Base-by-base conservation (phyloP, 495 filamentous ascomycete genomes). In the Darksidea phi region DNA sequence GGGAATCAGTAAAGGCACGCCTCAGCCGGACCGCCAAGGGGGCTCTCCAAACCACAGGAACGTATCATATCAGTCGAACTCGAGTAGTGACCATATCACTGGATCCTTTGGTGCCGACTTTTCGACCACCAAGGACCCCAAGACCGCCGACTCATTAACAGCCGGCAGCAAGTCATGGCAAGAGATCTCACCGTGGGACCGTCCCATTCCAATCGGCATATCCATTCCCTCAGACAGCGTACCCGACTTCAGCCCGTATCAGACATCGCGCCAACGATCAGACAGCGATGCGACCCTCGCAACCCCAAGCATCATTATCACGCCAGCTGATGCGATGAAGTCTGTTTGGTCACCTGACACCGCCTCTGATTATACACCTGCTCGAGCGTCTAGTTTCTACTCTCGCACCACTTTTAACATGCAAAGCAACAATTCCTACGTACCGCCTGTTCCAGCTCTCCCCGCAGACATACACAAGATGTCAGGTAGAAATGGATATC, bases 151-250 rank as follows among this genome's bases (percentile, higher is more conserved):
- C 25, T 41, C 48, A 3, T 34, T 61, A 15, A 53, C 56, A 6
- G 47, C 66, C 38, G 56, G 47, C 11, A 57, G 21, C 38, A 52
- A 45, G 21, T 36, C 47, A 13, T 68, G 60, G 47, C 34, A 50
- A 18, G 88, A 86, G 38, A 54, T 96, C 2, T 93, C 90, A 5
- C 90, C 90, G 0, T 84, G 79, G 5, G 86, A 89, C 65, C 75
- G 87, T 24, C 82, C 87, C 13, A 90, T 96, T 42, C 78, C 89
- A 64, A 95, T 96, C 58, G 91, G 89, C 0, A 81, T 95, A 7
- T 81, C 80, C 2, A 81, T 94, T 28, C 86, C 88, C 11, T 79
- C 79, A 6, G 78, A 82, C 28, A 80, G 84, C 20, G 69, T 86
- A 2, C 71, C 78, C 5, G 72, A 78, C 1, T 78, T 61, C 53